Evolutionary conservation across 768 basidiomycete species (phyloP).

Genomic region (Pulveroboletus sp.): DNA sequence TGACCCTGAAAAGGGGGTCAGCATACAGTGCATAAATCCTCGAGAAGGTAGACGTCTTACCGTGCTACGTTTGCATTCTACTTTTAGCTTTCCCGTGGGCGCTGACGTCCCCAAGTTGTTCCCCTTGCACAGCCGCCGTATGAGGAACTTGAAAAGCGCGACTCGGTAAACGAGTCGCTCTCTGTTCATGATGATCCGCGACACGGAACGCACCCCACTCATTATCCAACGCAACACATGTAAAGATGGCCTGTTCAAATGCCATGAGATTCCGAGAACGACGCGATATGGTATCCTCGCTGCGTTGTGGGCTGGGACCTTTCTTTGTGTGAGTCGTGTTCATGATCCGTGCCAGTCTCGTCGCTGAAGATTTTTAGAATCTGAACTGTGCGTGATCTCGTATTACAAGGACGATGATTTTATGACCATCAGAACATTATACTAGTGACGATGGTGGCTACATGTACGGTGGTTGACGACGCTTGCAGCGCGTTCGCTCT

Average conservation of each 20-base stretch:
- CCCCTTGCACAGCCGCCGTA: no score
- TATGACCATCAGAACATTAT: neutral
- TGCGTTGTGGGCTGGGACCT: conserved; percentile 65
- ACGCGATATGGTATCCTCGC: conserved; percentile 61
- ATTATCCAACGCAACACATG: conserved; percentile 7
- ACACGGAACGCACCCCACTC: conserved; percentile 28
- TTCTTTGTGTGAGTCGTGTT: conserved; percentile 56
- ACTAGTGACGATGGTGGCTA: conserved; percentile 26
- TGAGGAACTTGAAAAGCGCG: no score
- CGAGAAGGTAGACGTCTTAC: no score
- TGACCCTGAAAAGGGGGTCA: no score
- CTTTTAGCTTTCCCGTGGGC: no score
- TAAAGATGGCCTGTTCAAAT: conserved; percentile 34
- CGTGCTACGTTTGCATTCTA: no score
- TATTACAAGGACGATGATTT: neutral
- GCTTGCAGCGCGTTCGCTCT: neutral
- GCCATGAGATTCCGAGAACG: conserved; percentile 53
- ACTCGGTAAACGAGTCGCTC: no score
- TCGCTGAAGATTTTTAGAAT: neutral
- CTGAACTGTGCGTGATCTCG: neutral
- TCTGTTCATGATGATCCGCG: neutral
- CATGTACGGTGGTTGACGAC: conserved; percentile 5
- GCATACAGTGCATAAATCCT: no score
- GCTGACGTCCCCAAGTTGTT: no score
- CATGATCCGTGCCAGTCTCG: neutral